A percentile compares a stretch with the other conserved stretches of the same genome.
These are phyloP conservation scores for Diplodia seriata DNA, from an alignment of 2,329 filamentous ascomycete species.

Conservation along the genomic window DNA sequence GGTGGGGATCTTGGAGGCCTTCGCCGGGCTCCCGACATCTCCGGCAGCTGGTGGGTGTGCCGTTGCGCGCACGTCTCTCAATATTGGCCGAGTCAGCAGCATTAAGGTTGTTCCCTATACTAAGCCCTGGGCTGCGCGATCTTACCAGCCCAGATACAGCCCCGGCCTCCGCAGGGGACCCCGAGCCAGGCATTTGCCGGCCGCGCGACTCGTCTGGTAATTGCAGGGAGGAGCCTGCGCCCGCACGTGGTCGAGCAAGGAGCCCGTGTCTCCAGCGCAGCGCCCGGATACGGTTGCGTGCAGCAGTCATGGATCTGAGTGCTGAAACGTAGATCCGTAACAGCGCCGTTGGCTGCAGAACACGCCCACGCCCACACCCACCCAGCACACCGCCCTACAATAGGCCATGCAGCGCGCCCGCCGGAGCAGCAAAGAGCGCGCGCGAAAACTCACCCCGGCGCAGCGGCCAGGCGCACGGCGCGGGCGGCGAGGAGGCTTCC, in stretches of 20 bases:
- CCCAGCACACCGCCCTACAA: neutral
- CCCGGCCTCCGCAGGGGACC: conserved; percentile 9
- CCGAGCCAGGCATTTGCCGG: conserved; percentile 18
- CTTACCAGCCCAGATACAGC: conserved; percentile 21
- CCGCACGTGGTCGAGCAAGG: conserved; percentile 26
- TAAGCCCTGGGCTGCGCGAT: conserved; percentile 12
- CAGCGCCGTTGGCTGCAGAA: conserved; percentile 18
- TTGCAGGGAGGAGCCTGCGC: conserved; percentile 29
- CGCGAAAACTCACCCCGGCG: neutral
- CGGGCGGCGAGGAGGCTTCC: conserved; percentile 10
- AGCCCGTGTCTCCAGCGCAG: conserved; percentile 15
- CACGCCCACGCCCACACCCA: neutral
- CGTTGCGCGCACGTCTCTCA: conserved; percentile 18
- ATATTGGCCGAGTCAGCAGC: conserved; percentile 29
- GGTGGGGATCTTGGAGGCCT: conserved; percentile 22
- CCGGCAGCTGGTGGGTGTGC: conserved; percentile 4
- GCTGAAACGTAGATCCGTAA: conserved; percentile 26
- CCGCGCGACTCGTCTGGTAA: conserved; percentile 24
- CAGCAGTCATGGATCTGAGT: conserved; percentile 28
- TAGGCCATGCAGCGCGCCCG: conserved; percentile 11
- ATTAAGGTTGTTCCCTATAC: conserved; percentile 32
- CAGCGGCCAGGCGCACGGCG: conserved; percentile 1
- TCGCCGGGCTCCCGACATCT: conserved; percentile 26
- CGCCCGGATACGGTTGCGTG: conserved; percentile 15
- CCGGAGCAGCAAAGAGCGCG: conserved; percentile 1